Evolutionary conservation across 352 stramenopile genomes (phyloP), one percentile per base, ranked within the genome.

Genomic region (Aphanomyces astaci): DNA sequence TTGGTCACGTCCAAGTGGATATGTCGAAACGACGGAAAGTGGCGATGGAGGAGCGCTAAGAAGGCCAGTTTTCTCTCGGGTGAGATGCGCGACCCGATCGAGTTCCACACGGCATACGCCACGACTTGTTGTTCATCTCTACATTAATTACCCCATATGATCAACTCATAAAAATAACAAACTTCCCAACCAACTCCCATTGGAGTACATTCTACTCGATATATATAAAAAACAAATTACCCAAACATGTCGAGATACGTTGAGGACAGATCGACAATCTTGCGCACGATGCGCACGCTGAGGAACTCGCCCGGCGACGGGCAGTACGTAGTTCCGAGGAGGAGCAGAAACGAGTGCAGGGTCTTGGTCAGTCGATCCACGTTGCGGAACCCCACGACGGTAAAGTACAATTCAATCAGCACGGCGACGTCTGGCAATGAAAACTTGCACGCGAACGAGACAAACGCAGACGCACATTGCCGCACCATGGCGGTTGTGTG

Each of bases 1-100:
- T n/a, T 25, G 36, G 64, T 65, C 25, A 88, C 55, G 25, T 68
- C 62, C 28, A 68, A 52, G 22, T 68, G 43, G 9, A 68, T 45
- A 49, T 60, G 4, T 19, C 30, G 62, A 43, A 60, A 68, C 1
- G 59, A 31, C 2, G 43, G 40, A 25, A 68, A 68, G 43, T 32
- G 9, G 9, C 30, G 17, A 31, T 59, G 62, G 7, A 68, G 43
- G n/a, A 59, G 62, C 2, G 2, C 13, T n/a, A 68, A 28, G 39
- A 68, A 56, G 9, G n/a, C 5, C 11, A 28, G 19, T 33, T 68
- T 60, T 17, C 25, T n/a, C 3, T 31, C 25, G 17, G 62, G 46
- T 10, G 40, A 19, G 28, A 68, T 59, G 30, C 62, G 46, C 3
- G 62, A 60, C 17, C 62, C 62, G 19, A 68, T 59, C 5, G 62